Evolutionary conservation across 805 yeast species (phyloP).

Genomic region (Blastobotrys muscicola): DNA sequence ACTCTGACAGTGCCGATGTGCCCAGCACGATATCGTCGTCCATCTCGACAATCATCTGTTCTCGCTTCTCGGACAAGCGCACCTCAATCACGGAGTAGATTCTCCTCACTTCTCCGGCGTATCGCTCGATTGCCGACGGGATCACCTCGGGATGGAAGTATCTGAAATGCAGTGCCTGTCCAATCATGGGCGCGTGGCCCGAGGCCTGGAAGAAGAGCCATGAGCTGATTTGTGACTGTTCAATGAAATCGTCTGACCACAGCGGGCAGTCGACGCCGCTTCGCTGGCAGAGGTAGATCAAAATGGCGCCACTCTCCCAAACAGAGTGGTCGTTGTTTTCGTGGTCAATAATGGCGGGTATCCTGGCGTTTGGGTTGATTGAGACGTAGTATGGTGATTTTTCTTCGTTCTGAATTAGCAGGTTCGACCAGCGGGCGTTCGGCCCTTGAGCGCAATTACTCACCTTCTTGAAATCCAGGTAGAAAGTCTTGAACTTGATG

Average conservation of each 20-base stretch:
- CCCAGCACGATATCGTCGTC: conserved; percentile 84
- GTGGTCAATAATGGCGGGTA: conserved; percentile 91
- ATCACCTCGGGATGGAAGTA: conserved; percentile 82
- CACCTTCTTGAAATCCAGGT: conserved; percentile 62
- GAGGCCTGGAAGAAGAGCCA: conserved; percentile 95
- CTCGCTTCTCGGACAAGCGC: conserved; percentile 89
- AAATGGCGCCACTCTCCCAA: conserved; percentile 95
- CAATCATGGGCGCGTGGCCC: conserved; percentile 98
- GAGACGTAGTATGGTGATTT: conserved; percentile 87
- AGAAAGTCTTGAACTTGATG: conserved; percentile 67
- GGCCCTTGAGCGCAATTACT: no score
- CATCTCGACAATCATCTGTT: conserved; percentile 78
- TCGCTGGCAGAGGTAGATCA: conserved; percentile 63
- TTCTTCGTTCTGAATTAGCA: conserved; percentile 54
- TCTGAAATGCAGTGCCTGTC: conserved; percentile 90
- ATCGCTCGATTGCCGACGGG: conserved; percentile 82
- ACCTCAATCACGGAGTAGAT: conserved; percentile 91
- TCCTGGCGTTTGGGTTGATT: conserved; percentile 93
- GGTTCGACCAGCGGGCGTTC: no score
- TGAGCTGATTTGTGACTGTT: conserved; percentile 73
- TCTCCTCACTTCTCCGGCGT: conserved; percentile 84
- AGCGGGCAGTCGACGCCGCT: conserved; percentile 57
- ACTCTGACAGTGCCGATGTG: conserved; percentile 75
- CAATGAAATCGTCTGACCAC: conserved; percentile 70
- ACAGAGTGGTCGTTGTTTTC: conserved; percentile 66